Evolutionary conservation across 129 eudicot genomes (phyloP).

Genomic region (Ambrosia artemisiifolia): DNA sequence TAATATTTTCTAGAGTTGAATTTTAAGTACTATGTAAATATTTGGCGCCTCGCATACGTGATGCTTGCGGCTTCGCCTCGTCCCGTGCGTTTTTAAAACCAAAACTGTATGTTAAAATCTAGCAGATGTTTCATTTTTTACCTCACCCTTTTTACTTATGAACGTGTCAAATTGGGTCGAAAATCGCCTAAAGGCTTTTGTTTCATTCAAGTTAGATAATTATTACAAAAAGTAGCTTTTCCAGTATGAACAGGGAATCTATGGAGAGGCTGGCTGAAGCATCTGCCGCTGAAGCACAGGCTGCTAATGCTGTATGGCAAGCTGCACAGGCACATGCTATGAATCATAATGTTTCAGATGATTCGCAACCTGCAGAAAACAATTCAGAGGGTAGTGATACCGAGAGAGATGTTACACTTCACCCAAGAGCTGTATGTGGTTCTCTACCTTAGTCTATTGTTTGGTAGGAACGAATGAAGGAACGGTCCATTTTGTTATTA

Average conservation of each 20-base stretch:
- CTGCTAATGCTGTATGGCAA: constrained; percentile 93
- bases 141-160: neutral
- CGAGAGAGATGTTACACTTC: constrained; percentile 83
- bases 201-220: neutral
- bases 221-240: neutral
- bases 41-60: too few species aligned
- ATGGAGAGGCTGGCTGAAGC: constrained; percentile 87
- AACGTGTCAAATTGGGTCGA: neutral
- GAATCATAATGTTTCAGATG: constrained; percentile 45
- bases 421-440: constrained; percentile 87
- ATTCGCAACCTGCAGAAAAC: constrained; percentile 55
- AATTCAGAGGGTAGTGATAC: constrained; percentile 65
- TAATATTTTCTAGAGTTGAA: too few species aligned
- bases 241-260: constrained; percentile 71
- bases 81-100: too few species aligned
- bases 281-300: constrained; percentile 95
- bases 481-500: neutral
- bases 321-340: constrained; percentile 80
- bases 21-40: too few species aligned
- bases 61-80: too few species aligned
- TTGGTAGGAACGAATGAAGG: neutral
- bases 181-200: neutral
- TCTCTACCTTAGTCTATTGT: neutral
- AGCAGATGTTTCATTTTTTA: neutral
- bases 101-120: neutral